These are phyloP conservation scores for Coemansia asiatica DNA, from an alignment of 192 early-diverging fungal species.

Conservation along the genomic window DNA sequence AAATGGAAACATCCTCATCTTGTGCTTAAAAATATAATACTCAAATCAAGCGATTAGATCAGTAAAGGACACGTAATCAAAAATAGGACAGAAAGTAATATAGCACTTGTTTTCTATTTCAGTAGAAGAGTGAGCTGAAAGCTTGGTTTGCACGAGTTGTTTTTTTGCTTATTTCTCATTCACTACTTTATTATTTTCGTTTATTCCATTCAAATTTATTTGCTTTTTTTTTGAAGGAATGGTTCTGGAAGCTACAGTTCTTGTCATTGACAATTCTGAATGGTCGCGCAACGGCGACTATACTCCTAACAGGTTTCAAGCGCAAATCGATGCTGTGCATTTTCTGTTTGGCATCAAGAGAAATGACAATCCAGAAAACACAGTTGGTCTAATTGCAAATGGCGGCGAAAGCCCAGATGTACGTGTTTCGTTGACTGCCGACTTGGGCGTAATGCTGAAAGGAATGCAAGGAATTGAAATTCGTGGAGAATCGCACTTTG, in stretches of 20 bases:
- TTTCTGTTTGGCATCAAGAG: slow-evolving; percentile 89
- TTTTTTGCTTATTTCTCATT: neutral
- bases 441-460: slow-evolving; percentile 87
- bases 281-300: slow-evolving; percentile 99
- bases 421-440: slow-evolving; percentile 84
- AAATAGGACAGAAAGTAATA: neutral
- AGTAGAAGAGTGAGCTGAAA: too few relatives aligned
- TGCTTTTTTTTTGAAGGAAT: slow-evolving; percentile 48
- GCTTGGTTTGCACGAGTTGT: too few relatives aligned
- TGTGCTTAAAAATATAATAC: neutral
- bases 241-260: slow-evolving; percentile 90
- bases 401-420: slow-evolving; percentile 95
- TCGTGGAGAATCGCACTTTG: slow-evolving; percentile 72
- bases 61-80: neutral
- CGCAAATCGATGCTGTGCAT: slow-evolving; percentile 92
- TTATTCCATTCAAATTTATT: neutral
- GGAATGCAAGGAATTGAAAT: slow-evolving; percentile 79
- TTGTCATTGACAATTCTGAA: slow-evolving; percentile 96
- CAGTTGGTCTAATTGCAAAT: slow-evolving; percentile 91
- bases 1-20: neutral
- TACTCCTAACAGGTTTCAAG: slow-evolving; percentile 88
- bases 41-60: neutral
- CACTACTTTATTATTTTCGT: neutral
- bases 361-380: slow-evolving; percentile 92
- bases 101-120: neutral